phyloP scores from a whole-genome alignment of 129 eudicot genomes.

The Helichrysum umbraculigerum region DNA sequence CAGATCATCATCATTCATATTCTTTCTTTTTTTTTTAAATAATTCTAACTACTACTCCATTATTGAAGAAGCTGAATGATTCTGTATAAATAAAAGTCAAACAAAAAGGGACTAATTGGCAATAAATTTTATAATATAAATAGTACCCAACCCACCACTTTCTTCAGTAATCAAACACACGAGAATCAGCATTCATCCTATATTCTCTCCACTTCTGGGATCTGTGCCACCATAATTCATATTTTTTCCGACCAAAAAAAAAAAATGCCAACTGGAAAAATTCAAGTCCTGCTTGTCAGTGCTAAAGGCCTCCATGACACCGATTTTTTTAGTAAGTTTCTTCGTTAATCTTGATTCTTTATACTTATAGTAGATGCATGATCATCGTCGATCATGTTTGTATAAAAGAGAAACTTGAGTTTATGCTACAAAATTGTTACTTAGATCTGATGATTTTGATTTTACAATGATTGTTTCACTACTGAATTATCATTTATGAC shows the following conservation, averaged over 20 bases:
- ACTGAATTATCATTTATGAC: no score
- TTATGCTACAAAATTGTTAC: background rate
- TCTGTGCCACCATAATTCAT: conserved; percentile 12
- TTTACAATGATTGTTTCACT: no score
- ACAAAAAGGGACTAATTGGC: no score
- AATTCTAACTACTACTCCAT: background rate
- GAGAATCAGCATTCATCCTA: conserved; percentile 25
- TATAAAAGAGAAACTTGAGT: background rate
- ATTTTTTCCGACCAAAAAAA: conserved; percentile 25
- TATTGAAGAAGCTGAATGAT: no score
- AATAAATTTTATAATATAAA: conserved; percentile 13
- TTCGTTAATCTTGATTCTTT: background rate
- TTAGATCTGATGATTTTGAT: conserved; percentile 26
- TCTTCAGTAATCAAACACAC: conserved; percentile 14
- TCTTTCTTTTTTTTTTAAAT: no score
- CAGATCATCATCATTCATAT: background rate
- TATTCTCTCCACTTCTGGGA: conserved; percentile 36
- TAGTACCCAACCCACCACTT: background rate
- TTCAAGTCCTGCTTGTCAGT: conserved; percentile 56
- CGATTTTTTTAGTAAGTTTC: conserved; percentile 60
- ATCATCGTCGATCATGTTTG: background rate
- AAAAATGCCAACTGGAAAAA: conserved; percentile 52
- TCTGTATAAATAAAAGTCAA: no score
- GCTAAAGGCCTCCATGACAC: conserved; percentile 81
- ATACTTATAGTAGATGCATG: no score